Conservation (phyloP, 768 basidiomycete genomes). For the Rossbeevera mucosa region DNA sequence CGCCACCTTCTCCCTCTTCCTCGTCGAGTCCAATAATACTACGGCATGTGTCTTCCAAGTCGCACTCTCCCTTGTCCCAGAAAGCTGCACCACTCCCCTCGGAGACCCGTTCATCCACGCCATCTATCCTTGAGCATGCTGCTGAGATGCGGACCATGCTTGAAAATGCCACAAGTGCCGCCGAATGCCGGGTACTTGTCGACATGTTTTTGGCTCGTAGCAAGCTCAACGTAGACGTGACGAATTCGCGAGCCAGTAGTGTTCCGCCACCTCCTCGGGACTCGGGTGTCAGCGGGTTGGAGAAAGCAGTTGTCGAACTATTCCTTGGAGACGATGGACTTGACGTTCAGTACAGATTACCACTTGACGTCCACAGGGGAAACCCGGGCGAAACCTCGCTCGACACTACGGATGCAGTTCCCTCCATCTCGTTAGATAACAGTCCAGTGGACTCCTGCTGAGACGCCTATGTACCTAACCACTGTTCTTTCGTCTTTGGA, state of each 20-base stretch:
- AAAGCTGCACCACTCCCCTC: slow-evolving; percentile 13
- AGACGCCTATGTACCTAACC: slow-evolving; percentile 13
- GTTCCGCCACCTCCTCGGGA: slow-evolving; percentile 36
- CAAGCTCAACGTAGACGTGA: slow-evolving; percentile 37
- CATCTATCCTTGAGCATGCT: slow-evolving; percentile 42
- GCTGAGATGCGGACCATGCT: slow-evolving; percentile 67
- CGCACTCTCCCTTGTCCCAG: slow-evolving; percentile 3
- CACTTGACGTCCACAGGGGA: background rate
- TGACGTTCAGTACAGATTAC: background rate
- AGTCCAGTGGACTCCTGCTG: slow-evolving; percentile 4
- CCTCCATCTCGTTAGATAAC: background rate
- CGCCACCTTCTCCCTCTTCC: background rate
- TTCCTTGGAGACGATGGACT: slow-evolving; percentile 28
- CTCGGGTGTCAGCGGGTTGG: slow-evolving; percentile 30
- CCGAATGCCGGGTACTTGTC: slow-evolving; percentile 81
- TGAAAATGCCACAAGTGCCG: slow-evolving; percentile 62
- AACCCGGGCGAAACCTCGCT: slow-evolving; percentile 1
- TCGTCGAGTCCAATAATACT: slow-evolving; percentile 2
- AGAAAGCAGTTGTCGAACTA: slow-evolving; percentile 49
- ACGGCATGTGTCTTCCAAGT: slow-evolving; percentile 16
- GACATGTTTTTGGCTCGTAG: slow-evolving; percentile 74
- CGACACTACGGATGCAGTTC: background rate
- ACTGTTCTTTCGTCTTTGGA: background rate
- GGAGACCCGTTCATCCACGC: slow-evolving; percentile 17
- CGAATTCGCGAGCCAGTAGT: slow-evolving; percentile 27